Percentiles rank a stretch among this genome's conserved stretches.
Conservation (phyloP, 2,329 filamentous ascomycete genomes). For the Trichoderma afroharzianum region DNA sequence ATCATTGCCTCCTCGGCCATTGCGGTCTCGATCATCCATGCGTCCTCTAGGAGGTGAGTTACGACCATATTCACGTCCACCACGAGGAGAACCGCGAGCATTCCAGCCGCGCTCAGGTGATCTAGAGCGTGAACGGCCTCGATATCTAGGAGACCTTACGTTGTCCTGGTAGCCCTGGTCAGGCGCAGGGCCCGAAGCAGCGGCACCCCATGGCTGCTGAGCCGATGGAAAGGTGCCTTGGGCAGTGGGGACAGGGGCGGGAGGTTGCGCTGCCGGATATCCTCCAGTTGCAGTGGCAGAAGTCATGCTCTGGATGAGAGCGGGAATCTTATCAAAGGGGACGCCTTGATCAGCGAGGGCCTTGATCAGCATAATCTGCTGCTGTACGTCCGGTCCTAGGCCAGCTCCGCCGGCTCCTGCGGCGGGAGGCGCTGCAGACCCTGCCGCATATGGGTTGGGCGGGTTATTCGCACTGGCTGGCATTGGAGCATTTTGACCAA, state of each 20-base stretch:
- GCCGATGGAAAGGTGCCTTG: constrained; percentile 41
- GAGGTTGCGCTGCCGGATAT: constrained; percentile 33
- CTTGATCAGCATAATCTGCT: constrained; percentile 72
- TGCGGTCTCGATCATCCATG: constrained; percentile 42
- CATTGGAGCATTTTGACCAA: constrained; percentile 34
- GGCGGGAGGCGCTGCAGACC: constrained; percentile 32
- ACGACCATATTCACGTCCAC: constrained; percentile 62
- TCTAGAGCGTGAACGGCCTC: constrained; percentile 67
- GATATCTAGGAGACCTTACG: constrained; percentile 59
- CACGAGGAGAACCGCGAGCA: constrained; percentile 58
- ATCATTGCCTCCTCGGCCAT: constrained; percentile 55
- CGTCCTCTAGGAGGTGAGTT: constrained; percentile 60
- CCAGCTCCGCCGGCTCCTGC: constrained; percentile 34
- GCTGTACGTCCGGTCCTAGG: constrained; percentile 56
- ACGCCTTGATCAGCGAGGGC: constrained; percentile 71
- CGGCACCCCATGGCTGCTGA: constrained; percentile 32
- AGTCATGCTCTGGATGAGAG: constrained; percentile 53
- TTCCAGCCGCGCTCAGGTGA: constrained; percentile 75
- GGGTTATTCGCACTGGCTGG: constrained; percentile 28
- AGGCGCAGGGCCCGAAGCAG: constrained; percentile 30
- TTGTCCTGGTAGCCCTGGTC: constrained; percentile 56
- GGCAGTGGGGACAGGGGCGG: constrained; percentile 22
- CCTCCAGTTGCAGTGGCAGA: constrained; percentile 31
- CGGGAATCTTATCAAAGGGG: constrained; percentile 70
- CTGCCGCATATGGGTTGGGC: constrained; percentile 29